Percentiles rank a stretch among this genome's conserved stretches.
These are phyloP conservation scores for Arthrobotrys conoides DNA, from an alignment of 2,329 filamentous ascomycete genomes.

Conservation along the genomic window DNA sequence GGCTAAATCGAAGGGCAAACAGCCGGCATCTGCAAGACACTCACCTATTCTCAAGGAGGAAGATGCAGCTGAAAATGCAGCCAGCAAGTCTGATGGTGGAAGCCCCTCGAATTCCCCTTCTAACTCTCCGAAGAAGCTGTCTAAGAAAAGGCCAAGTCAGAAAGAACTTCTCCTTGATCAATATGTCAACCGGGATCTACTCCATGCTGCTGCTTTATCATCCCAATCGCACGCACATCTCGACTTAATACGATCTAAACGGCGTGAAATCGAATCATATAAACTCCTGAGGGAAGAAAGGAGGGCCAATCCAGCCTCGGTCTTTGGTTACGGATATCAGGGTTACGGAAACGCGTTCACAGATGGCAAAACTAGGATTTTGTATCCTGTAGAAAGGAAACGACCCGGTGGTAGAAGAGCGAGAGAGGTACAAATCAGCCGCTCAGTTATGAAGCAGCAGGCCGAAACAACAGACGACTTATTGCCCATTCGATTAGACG, in stretches of 20 bases:
- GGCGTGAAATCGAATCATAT: slow-evolving; percentile 79
- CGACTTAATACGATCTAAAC: slow-evolving; percentile 70
- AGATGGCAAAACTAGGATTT: slow-evolving; percentile 77
- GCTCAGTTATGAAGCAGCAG: slow-evolving; percentile 86
- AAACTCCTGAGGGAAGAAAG: slow-evolving; percentile 75
- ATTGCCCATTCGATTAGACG: slow-evolving; percentile 89
- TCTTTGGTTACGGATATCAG: slow-evolving; percentile 81
- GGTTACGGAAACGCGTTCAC: slow-evolving; percentile 91
- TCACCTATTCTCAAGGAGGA: slow-evolving; percentile 49
- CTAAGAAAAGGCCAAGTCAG: slow-evolving; percentile 62
- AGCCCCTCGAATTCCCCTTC: slow-evolving; percentile 32
- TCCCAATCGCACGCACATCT: slow-evolving; percentile 68
- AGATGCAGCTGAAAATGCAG: slow-evolving; percentile 35
- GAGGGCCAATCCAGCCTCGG: slow-evolving; percentile 72
- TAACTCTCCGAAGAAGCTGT: slow-evolving; percentile 34
- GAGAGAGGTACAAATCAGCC: slow-evolving; percentile 78
- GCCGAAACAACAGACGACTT: slow-evolving; percentile 92
- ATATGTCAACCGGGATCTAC: slow-evolving; percentile 76
- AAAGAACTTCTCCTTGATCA: slow-evolving; percentile 70
- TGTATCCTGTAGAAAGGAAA: slow-evolving; percentile 84
- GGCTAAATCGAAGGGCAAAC: slow-evolving; percentile 53
- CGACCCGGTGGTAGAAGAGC: slow-evolving; percentile 83
- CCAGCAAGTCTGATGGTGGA: slow-evolving; percentile 26
- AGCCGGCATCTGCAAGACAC: slow-evolving; percentile 41
- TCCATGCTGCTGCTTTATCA: slow-evolving; percentile 72